Evolutionary conservation across 2,329 filamentous ascomycete genomes (phyloP), one percentile per base, ranked within the genome.

Genomic region (Diaporthe amygdali): DNA sequence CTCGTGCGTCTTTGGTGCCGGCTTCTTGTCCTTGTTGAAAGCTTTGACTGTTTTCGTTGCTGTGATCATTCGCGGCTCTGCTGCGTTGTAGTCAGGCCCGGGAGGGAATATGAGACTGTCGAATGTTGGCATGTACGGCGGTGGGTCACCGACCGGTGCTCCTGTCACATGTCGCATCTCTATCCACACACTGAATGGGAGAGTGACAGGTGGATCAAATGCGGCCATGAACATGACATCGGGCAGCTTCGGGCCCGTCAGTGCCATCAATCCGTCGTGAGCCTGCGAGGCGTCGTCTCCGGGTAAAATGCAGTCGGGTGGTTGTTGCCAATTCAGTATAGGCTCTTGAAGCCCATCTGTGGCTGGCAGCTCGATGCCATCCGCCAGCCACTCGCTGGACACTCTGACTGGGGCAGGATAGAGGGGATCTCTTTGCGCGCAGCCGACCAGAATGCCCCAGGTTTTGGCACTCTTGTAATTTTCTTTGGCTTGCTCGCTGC

Each of bases 161-260:
- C 87, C 87, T 9, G 90, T 87, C 3, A 87, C 84, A 67, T 88
- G 85, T 73, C 91, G 87, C 8, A 95, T 85, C 32, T 90, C 87
- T 71, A 88, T 84, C 76, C 91, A 92, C 22, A 91, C 86, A 44
- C 84, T 84, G 55, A 90, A 87, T 0, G 94, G 91, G 5, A 96
- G 85, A 15, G 92, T 86, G 12, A 97, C 82, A 0, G 94, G 92
- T 2, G 94, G 94, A 69, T 94, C 89, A 66, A 96, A 91, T 14
- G 88, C 89, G 2, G 92, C 93, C 52, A 92, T 88, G 79, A 96
- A 96, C 74, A 92, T 89, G 71, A 94, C 90, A 66, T 94, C 90
- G 5, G 92, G 92, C 5, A 93, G 84, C 73, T 90, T 90, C 1
- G 85, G 83, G 2, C 78, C 80, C 9, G 80, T 73, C 25, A 85